phyloP scores from a whole-genome alignment of 352 stramenopile species.

The Phytophthora pistaciae region DNA sequence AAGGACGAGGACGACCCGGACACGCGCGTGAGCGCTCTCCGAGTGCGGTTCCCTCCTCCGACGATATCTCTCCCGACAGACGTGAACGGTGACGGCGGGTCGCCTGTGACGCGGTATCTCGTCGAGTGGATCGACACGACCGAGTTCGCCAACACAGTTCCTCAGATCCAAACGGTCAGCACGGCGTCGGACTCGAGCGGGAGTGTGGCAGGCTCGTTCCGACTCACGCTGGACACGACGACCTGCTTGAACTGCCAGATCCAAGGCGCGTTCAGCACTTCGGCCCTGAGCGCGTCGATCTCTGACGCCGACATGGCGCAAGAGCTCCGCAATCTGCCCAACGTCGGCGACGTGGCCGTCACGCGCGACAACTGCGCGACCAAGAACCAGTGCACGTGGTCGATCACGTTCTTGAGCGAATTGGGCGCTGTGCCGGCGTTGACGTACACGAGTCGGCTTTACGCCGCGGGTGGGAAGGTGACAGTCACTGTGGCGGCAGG shows the following conservation, averaged over 20 bases:
- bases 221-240: conserved; percentile 88
- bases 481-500: conserved; percentile 45
- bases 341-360: conserved; percentile 93
- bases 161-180: conserved; percentile 73
- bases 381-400: conserved; percentile 81
- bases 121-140: conserved; percentile 93
- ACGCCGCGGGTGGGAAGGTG: conserved; percentile 45
- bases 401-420: conserved; percentile 82
- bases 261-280: conserved; percentile 63
- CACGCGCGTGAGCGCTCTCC: conserved; percentile 79
- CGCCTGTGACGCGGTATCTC: conserved; percentile 88
- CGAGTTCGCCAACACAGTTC: conserved; percentile 71
- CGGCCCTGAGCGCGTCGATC: conserved; percentile 78
- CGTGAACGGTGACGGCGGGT: conserved; percentile 87
- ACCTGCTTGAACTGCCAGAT: conserved; percentile 82
- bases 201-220: conserved; percentile 72
- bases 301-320: conserved; percentile 69
- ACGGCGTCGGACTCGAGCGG: conserved; percentile 47
- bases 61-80: conserved; percentile 60
- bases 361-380: conserved; percentile 39
- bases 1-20: conserved; percentile 54
- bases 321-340: conserved; percentile 93
- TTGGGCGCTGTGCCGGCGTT: conserved; percentile 62
- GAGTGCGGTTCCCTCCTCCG: conserved; percentile 85
- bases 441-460: conserved; percentile 59